A percentile compares a stretch with the other conserved stretches of the same genome.
These are phyloP conservation scores for Mycena pura DNA, from an alignment of 768 basidiomycete genomes.

Conservation along the genomic window DNA sequence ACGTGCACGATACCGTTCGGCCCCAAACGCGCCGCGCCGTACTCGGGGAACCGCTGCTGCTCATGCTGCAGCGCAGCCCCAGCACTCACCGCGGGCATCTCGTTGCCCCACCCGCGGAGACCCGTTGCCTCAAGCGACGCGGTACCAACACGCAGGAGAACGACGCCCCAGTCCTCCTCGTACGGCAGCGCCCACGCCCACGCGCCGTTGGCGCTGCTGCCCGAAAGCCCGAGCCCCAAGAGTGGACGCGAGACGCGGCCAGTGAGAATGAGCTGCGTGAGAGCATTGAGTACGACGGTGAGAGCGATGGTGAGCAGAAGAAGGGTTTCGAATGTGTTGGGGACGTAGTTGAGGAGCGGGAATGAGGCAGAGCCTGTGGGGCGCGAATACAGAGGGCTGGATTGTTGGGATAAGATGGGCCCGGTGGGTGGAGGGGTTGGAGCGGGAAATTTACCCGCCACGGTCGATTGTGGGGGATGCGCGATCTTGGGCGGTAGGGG, in stretches of 20 bases:
- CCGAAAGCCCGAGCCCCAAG: constrained; percentile 54
- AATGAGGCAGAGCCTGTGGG: constrained; percentile 43
- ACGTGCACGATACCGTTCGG: constrained; percentile 45
- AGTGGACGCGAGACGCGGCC: constrained; percentile 65
- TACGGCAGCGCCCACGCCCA: constrained; percentile 36
- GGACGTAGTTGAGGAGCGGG: constrained; percentile 77
- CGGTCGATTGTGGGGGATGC: neutral
- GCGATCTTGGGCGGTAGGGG: constrained; percentile 10
- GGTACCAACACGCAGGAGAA: constrained; percentile 73
- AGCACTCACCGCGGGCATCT: constrained; percentile 61
- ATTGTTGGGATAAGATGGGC: neutral
- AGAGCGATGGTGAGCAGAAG: constrained; percentile 63
- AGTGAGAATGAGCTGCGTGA: constrained; percentile 71
- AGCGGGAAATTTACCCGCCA: constrained; percentile 10
- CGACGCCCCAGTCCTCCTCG: constrained; percentile 49
- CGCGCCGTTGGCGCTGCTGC: constrained; percentile 24
- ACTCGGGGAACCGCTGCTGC: constrained; percentile 29
- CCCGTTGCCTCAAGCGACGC: constrained; percentile 80
- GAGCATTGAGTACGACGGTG: constrained; percentile 63
- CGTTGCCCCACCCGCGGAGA: constrained; percentile 74
- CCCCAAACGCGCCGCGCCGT: constrained; percentile 46
- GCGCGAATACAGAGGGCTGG: constrained; percentile 20
- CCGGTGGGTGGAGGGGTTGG: constrained; percentile 15
- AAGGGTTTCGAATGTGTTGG: constrained; percentile 72
- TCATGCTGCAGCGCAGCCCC: neutral